These are phyloP conservation scores for Solanum dulcamara DNA, from an alignment of 257 asterid species.

Conservation along the genomic window DNA sequence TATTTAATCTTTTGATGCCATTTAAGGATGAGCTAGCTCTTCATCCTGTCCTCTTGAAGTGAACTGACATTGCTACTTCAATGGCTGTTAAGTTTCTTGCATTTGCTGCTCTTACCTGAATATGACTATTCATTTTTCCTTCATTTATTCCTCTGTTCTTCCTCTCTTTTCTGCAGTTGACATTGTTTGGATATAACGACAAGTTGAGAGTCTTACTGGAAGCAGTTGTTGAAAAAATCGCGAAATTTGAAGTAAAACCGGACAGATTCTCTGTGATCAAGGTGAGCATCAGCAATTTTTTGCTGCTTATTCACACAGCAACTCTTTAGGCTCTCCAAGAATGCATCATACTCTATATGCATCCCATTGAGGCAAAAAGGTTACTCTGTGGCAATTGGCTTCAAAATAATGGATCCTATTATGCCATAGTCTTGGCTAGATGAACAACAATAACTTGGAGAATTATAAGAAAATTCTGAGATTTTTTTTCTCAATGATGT, in stretches of 20 bases:
- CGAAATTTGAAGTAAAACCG: constrained; percentile 78
- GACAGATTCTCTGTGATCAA: constrained; percentile 88
- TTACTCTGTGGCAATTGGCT: background rate
- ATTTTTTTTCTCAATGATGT: background rate
- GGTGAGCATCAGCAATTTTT: constrained; percentile 32
- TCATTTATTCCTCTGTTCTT: constrained; percentile 1
- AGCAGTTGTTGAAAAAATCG: constrained; percentile 58
- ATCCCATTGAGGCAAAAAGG: background rate
- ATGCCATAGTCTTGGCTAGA: background rate
- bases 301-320: background rate
- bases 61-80: background rate
- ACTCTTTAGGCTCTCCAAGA: background rate
- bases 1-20: background rate
- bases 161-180: constrained; percentile 41
- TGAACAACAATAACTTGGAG: background rate
- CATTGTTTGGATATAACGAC: constrained; percentile 79
- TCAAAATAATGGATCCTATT: background rate
- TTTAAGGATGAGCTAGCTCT: background rate
- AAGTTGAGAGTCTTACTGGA: constrained; percentile 74
- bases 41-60: background rate
- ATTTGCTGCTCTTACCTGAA: background rate
- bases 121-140: background rate
- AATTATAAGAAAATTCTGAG: background rate
- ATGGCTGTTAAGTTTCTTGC: background rate
- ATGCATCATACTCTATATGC: background rate